Evolutionary conservation across 148 eudicot genomes (phyloP).

Genomic region (Vaccinium macrocarpon): DNA sequence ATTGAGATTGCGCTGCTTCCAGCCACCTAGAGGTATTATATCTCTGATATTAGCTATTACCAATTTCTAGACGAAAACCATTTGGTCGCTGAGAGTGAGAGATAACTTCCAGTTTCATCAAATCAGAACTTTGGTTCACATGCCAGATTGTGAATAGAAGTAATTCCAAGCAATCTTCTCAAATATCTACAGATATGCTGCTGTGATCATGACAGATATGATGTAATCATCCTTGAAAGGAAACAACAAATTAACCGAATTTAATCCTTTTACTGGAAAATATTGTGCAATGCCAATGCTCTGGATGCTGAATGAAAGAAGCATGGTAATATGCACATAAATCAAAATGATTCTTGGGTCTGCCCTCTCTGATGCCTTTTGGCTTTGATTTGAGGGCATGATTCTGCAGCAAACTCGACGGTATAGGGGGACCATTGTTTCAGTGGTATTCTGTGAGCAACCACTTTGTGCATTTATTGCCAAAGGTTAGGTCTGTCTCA

Average conservation of each 20-base stretch:
- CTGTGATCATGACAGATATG: background rate
- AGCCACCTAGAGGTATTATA: constrained; percentile 38
- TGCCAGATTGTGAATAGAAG: background rate
- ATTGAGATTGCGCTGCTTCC: constrained; percentile 95
- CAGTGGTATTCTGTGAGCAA: too few species aligned
- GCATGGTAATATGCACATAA: too few species aligned
- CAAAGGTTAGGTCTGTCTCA: too few species aligned
- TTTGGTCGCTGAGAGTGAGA: background rate
- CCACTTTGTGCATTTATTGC: too few species aligned
- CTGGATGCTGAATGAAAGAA: too few species aligned
- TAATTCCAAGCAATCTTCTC: background rate
- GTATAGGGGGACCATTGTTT: too few species aligned
- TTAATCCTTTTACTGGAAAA: background rate
- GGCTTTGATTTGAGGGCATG: too few species aligned
- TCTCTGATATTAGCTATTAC: background rate
- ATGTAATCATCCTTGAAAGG: background rate
- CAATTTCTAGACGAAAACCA: background rate
- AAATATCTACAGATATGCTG: background rate
- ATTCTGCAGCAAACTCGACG: too few species aligned
- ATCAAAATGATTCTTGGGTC: too few species aligned
- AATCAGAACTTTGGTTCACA: background rate
- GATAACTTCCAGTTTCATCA: background rate
- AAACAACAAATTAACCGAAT: background rate
- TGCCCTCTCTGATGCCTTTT: too few species aligned
- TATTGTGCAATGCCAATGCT: too few species aligned